Evolutionary conservation across 1,284 basidiomycete genomes (phyloP).

Genomic region (Boletellus dicymbophilus): DNA sequence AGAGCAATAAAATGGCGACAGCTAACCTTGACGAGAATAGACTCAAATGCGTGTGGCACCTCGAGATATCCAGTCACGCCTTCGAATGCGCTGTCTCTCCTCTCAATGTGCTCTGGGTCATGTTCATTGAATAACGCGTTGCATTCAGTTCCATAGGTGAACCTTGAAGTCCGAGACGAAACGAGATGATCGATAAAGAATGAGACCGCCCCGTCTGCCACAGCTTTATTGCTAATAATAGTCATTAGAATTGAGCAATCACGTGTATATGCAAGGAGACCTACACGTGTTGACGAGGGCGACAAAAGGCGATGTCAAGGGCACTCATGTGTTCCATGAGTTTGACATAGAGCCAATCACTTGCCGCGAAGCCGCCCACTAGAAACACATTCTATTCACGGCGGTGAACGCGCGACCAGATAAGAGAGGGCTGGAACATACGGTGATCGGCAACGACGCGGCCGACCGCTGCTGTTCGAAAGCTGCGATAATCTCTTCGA

Average conservation of each 20-base stretch:
- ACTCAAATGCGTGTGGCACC: slow-evolving; percentile 27
- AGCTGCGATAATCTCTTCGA: slow-evolving; percentile 42
- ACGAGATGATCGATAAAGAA: slow-evolving; percentile 53
- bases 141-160: slow-evolving; percentile 41
- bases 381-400: slow-evolving; percentile 32
- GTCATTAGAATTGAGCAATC: slow-evolving; percentile 17
- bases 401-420: not conserved
- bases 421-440: slow-evolving; percentile 13
- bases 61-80: slow-evolving; percentile 18
- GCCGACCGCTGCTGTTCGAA: slow-evolving; percentile 35
- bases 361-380: slow-evolving; percentile 50
- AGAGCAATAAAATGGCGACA: too few relatives aligned
- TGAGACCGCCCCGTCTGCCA: slow-evolving; percentile 53
- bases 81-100: slow-evolving; percentile 17
- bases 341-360: slow-evolving; percentile 43
- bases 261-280: slow-evolving; percentile 10
- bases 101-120: slow-evolving; percentile 37
- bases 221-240: slow-evolving; percentile 49
- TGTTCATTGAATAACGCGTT: slow-evolving; percentile 29
- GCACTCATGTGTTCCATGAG: slow-evolving; percentile 34
- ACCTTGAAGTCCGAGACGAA: slow-evolving; percentile 41
- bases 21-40: slow-evolving; percentile 32
- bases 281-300: slow-evolving; percentile 39
- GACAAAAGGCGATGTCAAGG: slow-evolving; percentile 29
- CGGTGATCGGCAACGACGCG: slow-evolving; percentile 33